Base-by-base conservation (phyloP, 352 stramenopile species). In the Globisporangium parvum region DNA sequence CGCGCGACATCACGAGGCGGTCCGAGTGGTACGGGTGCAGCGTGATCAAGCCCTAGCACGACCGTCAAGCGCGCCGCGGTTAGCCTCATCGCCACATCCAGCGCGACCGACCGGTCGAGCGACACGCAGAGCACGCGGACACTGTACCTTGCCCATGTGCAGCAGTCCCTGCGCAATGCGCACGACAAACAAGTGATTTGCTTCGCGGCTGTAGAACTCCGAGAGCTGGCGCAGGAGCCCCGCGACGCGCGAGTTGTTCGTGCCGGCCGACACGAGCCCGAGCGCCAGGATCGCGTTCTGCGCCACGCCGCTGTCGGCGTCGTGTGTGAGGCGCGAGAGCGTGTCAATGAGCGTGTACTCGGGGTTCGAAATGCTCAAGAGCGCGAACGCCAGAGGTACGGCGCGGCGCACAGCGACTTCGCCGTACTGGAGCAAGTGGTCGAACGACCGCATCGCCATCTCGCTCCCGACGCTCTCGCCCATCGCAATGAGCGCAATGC, bases 401-500 rank as follows among this genome's bases (percentile, higher is more conserved):
- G 95, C 97, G 24, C 97, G 89, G 57, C 97, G 93, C 53, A 99
- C 96, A 6, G 92, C 88, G 37, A 99, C 81, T 73, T 99, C 97
- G 44, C 97, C 98, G 70, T 99, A 99, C 73, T 99, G 97, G 35
- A 99, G 85, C 63, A 99, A 84, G 70, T 99, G 97, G 58, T 99
- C 97, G 66, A 99, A 99, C 42, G 96, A 97, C 60, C 97, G 85
- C 61, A 99, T 89, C 15, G 95, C 93, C 97, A 99, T 99, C 71
- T 99, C 97, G 54, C 87, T 90, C 31, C 93, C 92, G 53, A 98
- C 93, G 61, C 91, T 96, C 73, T 99, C 97, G 45, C 96, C 97
- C 85, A 99, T 97, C 1, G 96, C 96, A 48, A 99, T 98, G 18
- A 99, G 71, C 24, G 91, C 96, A 64, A 99, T 98, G 57, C 97